Conservation (phyloP, 1,284 basidiomycete genomes). For the Phaffia rhodozyma region DNA sequence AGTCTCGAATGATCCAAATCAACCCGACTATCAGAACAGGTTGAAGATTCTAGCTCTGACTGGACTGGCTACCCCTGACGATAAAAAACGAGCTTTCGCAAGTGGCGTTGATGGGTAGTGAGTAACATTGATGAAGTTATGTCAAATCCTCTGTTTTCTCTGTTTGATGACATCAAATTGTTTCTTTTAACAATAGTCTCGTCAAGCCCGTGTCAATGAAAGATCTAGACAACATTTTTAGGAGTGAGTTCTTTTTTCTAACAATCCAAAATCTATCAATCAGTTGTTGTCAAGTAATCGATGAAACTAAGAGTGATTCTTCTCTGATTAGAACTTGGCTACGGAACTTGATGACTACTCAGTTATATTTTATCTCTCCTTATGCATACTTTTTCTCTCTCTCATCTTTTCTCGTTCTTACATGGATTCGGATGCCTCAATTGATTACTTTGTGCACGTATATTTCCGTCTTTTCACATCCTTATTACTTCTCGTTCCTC, state of each 20-base stretch:
- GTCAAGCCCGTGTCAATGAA: slow-evolving; percentile 87
- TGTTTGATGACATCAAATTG: slow-evolving; percentile 2
- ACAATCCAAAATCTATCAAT: neutral
- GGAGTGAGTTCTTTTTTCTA: neutral
- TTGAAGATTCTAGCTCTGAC: slow-evolving; percentile 76
- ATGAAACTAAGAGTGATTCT: too few relatives aligned
- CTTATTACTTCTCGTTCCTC: too few relatives aligned
- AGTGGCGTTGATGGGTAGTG: slow-evolving; percentile 83
- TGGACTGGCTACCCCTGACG: slow-evolving; percentile 81
- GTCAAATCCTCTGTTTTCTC: neutral
- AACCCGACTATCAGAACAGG: slow-evolving; percentile 29
- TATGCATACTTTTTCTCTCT: too few relatives aligned
- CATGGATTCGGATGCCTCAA: too few relatives aligned
- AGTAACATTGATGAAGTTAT: slow-evolving; percentile 41
- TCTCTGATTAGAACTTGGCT: too few relatives aligned
- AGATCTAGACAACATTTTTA: slow-evolving; percentile 71
- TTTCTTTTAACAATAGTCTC: slow-evolving; percentile 41
- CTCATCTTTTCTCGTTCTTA: too few relatives aligned
- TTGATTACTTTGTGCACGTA: too few relatives aligned
- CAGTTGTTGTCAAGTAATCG: too few relatives aligned
- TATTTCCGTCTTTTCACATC: too few relatives aligned
- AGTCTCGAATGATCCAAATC: slow-evolving; percentile 25
- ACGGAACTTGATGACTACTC: too few relatives aligned
- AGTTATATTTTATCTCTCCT: too few relatives aligned
- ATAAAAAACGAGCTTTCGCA: slow-evolving; percentile 79